A percentile compares a stretch with the other conserved stretches of the same genome.
These are phyloP conservation scores for Rhynchosporium secalis DNA, from an alignment of 2,329 filamentous ascomycete genomes.

Conservation along the genomic window DNA sequence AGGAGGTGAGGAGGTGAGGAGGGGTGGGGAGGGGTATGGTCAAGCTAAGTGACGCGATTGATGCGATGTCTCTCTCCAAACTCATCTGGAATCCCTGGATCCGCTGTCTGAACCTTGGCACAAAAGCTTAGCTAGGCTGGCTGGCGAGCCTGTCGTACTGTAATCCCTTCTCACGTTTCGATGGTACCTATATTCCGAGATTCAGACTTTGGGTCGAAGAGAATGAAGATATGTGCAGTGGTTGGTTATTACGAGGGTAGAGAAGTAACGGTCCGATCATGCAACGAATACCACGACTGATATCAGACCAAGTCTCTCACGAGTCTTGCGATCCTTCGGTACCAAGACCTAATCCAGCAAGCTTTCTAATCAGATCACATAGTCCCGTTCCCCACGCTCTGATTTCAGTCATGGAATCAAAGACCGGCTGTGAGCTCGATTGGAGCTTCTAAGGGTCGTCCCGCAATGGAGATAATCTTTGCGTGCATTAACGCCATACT, in stretches of 20 bases:
- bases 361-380: conserved; percentile 8
- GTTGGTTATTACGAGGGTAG: no score
- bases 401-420: background rate
- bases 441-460: no score
- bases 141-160: background rate
- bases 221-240: no score
- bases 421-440: background rate
- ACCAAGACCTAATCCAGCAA: background rate
- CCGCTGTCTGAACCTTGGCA: conserved; percentile 16
- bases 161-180: conserved; percentile 5
- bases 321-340: background rate
- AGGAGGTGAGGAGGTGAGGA: no score
- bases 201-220: no score
- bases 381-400: background rate
- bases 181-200: background rate
- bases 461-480: background rate
- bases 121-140: conserved; percentile 15
- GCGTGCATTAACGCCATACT: background rate
- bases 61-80: background rate
- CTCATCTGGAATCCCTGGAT: background rate
- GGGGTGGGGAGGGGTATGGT: no score
- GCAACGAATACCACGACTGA: no score
- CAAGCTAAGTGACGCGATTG: background rate
- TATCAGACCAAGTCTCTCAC: no score
- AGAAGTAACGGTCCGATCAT: no score